A percentile compares a stretch with the other conserved stretches of the same genome.
Conservation (phyloP, 2,329 filamentous ascomycete genomes). For the Ophiosphaerella korrae region DNA sequence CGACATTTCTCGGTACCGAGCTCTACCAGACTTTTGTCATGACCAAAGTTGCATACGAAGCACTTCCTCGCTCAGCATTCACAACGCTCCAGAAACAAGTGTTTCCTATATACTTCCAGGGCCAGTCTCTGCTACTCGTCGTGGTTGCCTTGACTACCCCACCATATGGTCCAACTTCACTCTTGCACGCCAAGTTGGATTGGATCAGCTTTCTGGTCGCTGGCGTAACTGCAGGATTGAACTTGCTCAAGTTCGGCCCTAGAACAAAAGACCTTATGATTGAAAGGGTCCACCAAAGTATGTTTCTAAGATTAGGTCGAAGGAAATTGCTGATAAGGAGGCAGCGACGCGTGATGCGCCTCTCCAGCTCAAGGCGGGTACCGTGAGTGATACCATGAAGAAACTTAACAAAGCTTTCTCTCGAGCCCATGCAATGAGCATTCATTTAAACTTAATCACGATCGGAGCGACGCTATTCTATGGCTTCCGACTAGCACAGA, state of each 20-base stretch:
- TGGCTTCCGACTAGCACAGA: constrained; percentile 28
- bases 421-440: constrained; percentile 49
- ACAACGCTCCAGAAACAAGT: constrained; percentile 47
- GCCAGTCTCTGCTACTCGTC: constrained; percentile 44
- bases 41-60: constrained; percentile 47
- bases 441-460: constrained; percentile 51
- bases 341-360: constrained; percentile 25
- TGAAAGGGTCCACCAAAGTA: constrained; percentile 39
- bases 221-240: constrained; percentile 40
- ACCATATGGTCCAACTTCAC: constrained; percentile 37
- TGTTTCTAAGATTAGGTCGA: constrained; percentile 1
- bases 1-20: constrained; percentile 48
- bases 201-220: constrained; percentile 39
- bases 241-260: constrained; percentile 46
- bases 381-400: constrained; percentile 22
- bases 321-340: not conserved
- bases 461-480: constrained; percentile 39
- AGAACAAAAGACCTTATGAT: constrained; percentile 41
- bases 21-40: constrained; percentile 50
- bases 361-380: not conserved
- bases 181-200: constrained; percentile 24
- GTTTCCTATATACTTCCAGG: constrained; percentile 49
- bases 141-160: constrained; percentile 44
- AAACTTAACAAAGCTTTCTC: constrained; percentile 43
- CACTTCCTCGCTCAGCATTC: constrained; percentile 46